Evolutionary conservation across 2,329 filamentous ascomycete genomes (phyloP).

Genomic region (Zasmidium citrigriseum): DNA sequence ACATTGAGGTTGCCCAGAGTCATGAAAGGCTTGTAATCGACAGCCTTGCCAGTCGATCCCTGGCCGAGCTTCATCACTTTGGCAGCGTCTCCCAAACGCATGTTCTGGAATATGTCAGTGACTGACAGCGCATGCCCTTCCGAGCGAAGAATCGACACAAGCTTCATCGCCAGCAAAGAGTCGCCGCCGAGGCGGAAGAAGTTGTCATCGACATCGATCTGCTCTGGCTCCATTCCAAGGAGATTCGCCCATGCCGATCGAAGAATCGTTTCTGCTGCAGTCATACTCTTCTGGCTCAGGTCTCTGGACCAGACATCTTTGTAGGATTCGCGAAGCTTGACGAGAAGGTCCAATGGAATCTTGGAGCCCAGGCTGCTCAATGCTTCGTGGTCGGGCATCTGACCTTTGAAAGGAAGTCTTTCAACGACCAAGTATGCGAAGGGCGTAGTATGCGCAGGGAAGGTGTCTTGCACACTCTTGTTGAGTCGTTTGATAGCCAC

Average conservation of each 20-base stretch:
- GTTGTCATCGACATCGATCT: conserved; percentile 34
- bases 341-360: no score
- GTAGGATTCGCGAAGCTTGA: no score
- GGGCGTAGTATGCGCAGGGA: no score
- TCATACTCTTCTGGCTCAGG: no score
- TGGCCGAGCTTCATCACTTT: conserved; percentile 3
- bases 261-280: not conserved
- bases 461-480: no score
- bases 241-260: conserved; percentile 1
- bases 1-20: no score
- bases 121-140: conserved; percentile 43
- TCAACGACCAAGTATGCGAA: no score
- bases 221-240: not conserved
- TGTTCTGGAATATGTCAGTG: conserved; percentile 44
- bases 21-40: conserved; percentile 4
- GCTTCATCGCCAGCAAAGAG: conserved; percentile 48
- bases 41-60: not conserved
- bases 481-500: no score
- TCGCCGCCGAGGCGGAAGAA: conserved; percentile 52
- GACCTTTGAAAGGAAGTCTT: no score
- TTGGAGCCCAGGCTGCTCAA: no score
- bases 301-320: no score
- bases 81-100: conserved; percentile 7
- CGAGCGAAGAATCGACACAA: conserved; percentile 42
- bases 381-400: no score